Base-by-base conservation (phyloP, 2,329 filamentous ascomycete genomes). In the Botrytis sinoallii region DNA sequence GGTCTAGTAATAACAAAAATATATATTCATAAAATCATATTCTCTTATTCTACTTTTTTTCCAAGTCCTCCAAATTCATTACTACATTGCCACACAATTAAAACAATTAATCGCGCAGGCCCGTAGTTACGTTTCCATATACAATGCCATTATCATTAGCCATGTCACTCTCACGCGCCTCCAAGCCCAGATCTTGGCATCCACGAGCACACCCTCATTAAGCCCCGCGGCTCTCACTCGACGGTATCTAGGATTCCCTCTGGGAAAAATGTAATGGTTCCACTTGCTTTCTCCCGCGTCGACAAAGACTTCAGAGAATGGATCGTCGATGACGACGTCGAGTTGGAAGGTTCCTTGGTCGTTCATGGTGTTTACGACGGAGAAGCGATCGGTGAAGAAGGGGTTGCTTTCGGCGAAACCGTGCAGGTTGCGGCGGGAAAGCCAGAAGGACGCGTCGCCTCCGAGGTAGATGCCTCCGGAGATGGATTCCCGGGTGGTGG, bases 381-480 rank as follows among this genome's bases (percentile, higher is more conserved):
- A 74, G 78, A 89, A 87, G 76, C 87, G 86, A 75, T 89, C 85
- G 0, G 85, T 88, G 79, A 88, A 89, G 80, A 86, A 87, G 1
- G 84, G 82, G 75, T 88, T 87, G 9, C 25, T 48, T 9, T 78
- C 69, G 1, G 73, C 75, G 77, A 87, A 88, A 2, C 85, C 87
- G 29, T 81, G 78, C 10, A 86, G 82, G 25, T 84, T 79, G 18
- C 85, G 84, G 1, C 88, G 85, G 74, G 88, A 83, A 46, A 89
- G 79, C 82, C 83, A 88, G 79, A 87, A 87, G 0, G 84, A 82
- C 1, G 82, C 82, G 74, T 87, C 85, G 25, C 85, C 85, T 46
- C 83, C 82, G 69, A 88, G 81, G 75, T 83, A 85, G 67, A 85
- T 85, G 5, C 87, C 88, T 5, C 85, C 85, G 4, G 82, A 81